These are phyloP conservation scores for Ustilago xerochloae DNA, from an alignment of 1,284 basidiomycete genomes.

Conservation along the genomic window DNA sequence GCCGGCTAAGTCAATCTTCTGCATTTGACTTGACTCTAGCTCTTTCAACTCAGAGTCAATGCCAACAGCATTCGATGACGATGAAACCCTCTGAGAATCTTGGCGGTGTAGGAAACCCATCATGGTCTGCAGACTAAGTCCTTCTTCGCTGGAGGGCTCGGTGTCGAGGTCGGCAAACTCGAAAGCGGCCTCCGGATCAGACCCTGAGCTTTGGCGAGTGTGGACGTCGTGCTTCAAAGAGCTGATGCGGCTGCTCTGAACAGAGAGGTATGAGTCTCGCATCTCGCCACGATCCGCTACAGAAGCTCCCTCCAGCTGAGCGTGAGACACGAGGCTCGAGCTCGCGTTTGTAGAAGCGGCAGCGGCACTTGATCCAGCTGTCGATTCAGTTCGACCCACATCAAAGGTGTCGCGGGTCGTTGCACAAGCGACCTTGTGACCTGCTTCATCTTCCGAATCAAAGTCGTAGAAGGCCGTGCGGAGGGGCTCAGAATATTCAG, in stretches of 20 bases:
- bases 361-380: no score
- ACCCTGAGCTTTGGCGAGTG: constrained; percentile 17
- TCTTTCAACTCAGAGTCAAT: not conserved
- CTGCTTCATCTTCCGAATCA: constrained; percentile 10
- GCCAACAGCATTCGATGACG: not conserved
- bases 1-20: no score
- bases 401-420: not conserved
- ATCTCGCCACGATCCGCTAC: constrained; percentile 12
- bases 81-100: constrained; percentile 7
- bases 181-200: constrained; percentile 17
- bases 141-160: constrained; percentile 12
- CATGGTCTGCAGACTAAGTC: constrained; percentile 37
- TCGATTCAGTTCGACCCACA: no score
- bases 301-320: not conserved
- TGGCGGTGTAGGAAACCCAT: constrained; percentile 44
- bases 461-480: constrained; percentile 34
- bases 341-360: not conserved
- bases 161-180: constrained; percentile 31
- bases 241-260: constrained; percentile 11
- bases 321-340: not conserved
- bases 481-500: constrained; percentile 25
- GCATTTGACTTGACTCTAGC: not conserved
- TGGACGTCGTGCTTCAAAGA: constrained; percentile 1
- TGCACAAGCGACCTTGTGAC: no score
- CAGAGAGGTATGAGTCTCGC: constrained; percentile 7